Evolutionary conservation across 2,329 filamentous ascomycete species (phyloP).

Genomic region (Pezicula neosporulosa): DNA sequence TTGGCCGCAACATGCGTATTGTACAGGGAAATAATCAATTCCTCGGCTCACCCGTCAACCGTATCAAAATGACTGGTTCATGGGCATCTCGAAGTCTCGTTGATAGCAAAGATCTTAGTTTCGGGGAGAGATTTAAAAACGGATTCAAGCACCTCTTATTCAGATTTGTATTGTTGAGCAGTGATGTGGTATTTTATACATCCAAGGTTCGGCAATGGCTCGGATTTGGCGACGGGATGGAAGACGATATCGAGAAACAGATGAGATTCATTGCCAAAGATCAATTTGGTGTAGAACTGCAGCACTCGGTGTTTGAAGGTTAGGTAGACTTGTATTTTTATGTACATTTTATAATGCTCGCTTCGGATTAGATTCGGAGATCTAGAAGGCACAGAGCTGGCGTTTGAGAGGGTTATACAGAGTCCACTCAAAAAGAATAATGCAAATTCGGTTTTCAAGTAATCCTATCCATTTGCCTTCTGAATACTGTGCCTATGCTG

Average conservation of each 20-base stretch:
- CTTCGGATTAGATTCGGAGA: too few relatives aligned
- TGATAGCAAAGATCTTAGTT: constrained; percentile 64
- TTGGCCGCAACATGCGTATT: constrained; percentile 69
- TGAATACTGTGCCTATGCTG: too few relatives aligned
- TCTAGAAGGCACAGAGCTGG: too few relatives aligned
- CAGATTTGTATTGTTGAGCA: constrained; percentile 68
- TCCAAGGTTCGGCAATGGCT: constrained; percentile 74
- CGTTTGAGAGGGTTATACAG: too few relatives aligned
- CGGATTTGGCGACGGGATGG: constrained; percentile 79
- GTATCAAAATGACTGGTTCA: constrained; percentile 87
- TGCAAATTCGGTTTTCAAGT: too few relatives aligned
- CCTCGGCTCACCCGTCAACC: constrained; percentile 71
- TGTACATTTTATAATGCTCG: too few relatives aligned
- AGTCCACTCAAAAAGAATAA: too few relatives aligned
- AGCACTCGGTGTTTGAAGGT: constrained; percentile 85
- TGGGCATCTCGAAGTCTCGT: constrained; percentile 87
- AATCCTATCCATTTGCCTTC: too few relatives aligned
- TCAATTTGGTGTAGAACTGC: constrained; percentile 79
- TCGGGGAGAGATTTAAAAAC: constrained; percentile 61
- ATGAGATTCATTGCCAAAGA: constrained; percentile 89
- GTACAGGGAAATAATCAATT: constrained; percentile 73
- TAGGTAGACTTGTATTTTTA: constrained; percentile 47
- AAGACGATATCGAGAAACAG: constrained; percentile 84
- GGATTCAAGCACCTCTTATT: constrained; percentile 81
- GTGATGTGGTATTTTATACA: constrained; percentile 81